A percentile compares a stretch with the other conserved stretches of the same genome.
phyloP scores from a whole-genome alignment of 441 rosid species.

The Hypseocharis bilobata region DNA sequence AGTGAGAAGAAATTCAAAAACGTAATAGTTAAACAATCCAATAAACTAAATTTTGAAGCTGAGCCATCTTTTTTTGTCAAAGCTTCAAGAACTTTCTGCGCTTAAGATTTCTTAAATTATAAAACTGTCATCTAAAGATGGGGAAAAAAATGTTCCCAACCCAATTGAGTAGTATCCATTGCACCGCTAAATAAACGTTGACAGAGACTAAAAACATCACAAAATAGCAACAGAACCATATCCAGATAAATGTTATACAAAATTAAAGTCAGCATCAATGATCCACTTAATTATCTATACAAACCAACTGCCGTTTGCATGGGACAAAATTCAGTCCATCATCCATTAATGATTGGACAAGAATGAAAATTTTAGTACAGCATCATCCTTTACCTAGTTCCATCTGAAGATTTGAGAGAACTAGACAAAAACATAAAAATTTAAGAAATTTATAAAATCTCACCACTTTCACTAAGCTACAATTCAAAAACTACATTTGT shows the following conservation, averaged over 20 bases:
- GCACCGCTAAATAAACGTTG: no score
- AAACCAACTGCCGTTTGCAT: background rate
- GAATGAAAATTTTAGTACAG: background rate
- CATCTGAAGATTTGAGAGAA: background rate
- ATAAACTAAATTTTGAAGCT: background rate
- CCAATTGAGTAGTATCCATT: no score
- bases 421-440: background rate
- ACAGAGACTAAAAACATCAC: no score
- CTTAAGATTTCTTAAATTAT: background rate
- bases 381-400: background rate
- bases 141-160: background rate
- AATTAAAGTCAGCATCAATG: background rate
- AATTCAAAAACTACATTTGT: background rate
- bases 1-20: slow-evolving; percentile 5
- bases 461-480: background rate
- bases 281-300: background rate
- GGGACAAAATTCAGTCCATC: background rate
- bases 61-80: background rate
- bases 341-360: background rate
- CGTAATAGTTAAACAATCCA: background rate
- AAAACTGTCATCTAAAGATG: no score
- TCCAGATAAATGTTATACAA: background rate
- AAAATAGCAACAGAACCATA: background rate
- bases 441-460: background rate
- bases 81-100: background rate